Evolutionary conservation across 192 early-diverging fungal genomes (phyloP), one percentile per base, ranked within the genome.

Genomic region (Allomyces macrogynus): DNA sequence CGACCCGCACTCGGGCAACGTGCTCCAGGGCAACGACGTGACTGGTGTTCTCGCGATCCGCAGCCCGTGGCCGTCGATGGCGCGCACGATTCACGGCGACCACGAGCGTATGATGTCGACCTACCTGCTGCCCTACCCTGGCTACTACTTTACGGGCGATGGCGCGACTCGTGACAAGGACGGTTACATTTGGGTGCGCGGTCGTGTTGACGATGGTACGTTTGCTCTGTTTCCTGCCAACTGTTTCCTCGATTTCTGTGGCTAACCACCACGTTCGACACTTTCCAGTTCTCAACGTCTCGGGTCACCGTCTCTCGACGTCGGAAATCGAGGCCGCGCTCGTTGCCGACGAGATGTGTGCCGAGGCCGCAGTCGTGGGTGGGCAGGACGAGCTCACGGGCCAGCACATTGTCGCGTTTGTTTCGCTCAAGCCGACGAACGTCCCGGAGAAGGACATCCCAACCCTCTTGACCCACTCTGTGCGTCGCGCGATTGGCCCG

Each of bases 111-210:
- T 88, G 77, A 70, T 97, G 57, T 89, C 94, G 69, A 95, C 93
- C 5, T 97, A 97, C 73, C 73, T 97, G 71, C 80, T 84, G 25
- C 88, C 88, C 20, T 97, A 95, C 74, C 80, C 78, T 23, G 89
- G 90, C 40, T 90, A 85, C 78, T 97, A 97, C 81, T 97, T 95
- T 74, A 89, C 91, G 16, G 94, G 94, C 23, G 94, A 97, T 72
- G 94, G 94, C 65, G 92, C 86, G 61, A 84, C 81, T 61, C 78
- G 89, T 63, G 94, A 97, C 73, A 77, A 82, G 61, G 94, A 97
- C 72, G 92, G 91, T 57, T 97, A 93, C 81, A 87, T 87, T 77
- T 97, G 92, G 92, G 85, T 97, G 66, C 84, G 88, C 64, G 94
- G 94, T 61, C 86, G 94, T 67, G 89, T 92, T 61, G 74, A 68